Base-by-base conservation (phyloP, 2,329 filamentous ascomycete genomes). In the Fusarium luffae region DNA sequence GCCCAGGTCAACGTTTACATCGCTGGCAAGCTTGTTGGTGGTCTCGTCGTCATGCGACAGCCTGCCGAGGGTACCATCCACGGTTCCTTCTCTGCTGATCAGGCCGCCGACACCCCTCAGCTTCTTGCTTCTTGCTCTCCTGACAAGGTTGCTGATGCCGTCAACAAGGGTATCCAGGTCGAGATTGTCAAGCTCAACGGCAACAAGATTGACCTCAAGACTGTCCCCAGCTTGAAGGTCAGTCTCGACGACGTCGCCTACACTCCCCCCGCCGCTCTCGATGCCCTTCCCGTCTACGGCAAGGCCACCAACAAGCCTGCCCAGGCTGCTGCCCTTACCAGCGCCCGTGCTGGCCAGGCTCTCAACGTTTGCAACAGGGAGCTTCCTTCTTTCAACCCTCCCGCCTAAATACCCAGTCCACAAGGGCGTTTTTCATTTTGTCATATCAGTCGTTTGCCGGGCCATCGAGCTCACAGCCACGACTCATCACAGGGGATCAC, bases 81-180 rank as follows among this genome's bases (percentile, higher is more conserved):
- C 60, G 79, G 78, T 27, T 74, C 72, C 25, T 75, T 81, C 40
- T 79, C 84, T 49, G 79, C 85, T 51, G 80, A 82, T 63, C 89
- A 90, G 71, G 92, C 92, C 12, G 91, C 94, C 78, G 90, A 92
- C 74, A 71, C 83, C 13, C 68, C 68, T 32, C 4, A 90, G 88
- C 1, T 90, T 89, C 34, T 74, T 74, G 44, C 65, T n/a, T 41
- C 59, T 40, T 64, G 57, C 25, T 57, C 64, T 42, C 63, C 68
- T 3, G 66, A 75, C 21, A 70, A 74, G 43, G 68, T 75, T 42
- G 69, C 78, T 14, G 61, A 71, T 28, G 64, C 64, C 9, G 71
- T 80, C 56, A 62, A 72, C 28, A 61, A 59, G n/a, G 70, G 73
- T 6, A 62, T 82, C 11, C 66, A 77, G 50, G 71, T 81, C 19